phyloP scores from a whole-genome alignment of 2,329 filamentous ascomycete genomes.

The Aaosphaeria pasadenensis region DNA sequence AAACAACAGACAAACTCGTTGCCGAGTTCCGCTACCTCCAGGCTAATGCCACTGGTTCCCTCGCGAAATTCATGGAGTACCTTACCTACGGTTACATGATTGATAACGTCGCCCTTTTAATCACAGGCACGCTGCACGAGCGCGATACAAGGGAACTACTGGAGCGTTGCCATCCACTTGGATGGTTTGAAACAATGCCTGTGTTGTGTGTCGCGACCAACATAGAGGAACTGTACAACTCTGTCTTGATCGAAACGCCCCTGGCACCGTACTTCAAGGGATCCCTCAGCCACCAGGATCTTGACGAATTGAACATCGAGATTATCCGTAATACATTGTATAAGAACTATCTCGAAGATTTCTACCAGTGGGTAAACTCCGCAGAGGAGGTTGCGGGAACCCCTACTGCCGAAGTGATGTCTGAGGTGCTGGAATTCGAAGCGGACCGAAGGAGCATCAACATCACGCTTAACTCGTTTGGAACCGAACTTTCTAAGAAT shows the following conservation, averaged over 20 bases:
- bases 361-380: slow-evolving; percentile 89
- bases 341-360: slow-evolving; percentile 99
- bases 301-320: slow-evolving; percentile 98
- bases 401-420: slow-evolving; percentile 91
- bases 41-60: slow-evolving; percentile 85
- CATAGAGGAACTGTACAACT: slow-evolving; percentile 98
- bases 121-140: slow-evolving; percentile 96
- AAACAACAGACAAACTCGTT: slow-evolving; percentile 97
- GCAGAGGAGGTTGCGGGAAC: slow-evolving; percentile 83
- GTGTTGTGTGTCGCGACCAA: slow-evolving; percentile 97
- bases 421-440: slow-evolving; percentile 93
- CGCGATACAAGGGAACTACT: slow-evolving; percentile 93
- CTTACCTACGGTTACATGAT: slow-evolving; percentile 99
- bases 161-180: slow-evolving; percentile 92
- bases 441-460: slow-evolving; percentile 96
- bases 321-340: slow-evolving; percentile 98
- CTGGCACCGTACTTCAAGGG: slow-evolving; percentile 97
- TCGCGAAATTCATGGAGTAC: slow-evolving; percentile 96
- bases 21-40: slow-evolving; percentile 96
- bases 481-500: slow-evolving; percentile 88
- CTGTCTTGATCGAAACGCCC: slow-evolving; percentile 93
- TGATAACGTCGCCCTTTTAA: slow-evolving; percentile 96
- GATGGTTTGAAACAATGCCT: slow-evolving; percentile 99
- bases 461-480: slow-evolving; percentile 98
- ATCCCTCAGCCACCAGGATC: slow-evolving; percentile 89